These are phyloP conservation scores for Tephrocybe sp. DNA, from an alignment of 768 basidiomycete species.

Conservation along the genomic window DNA sequence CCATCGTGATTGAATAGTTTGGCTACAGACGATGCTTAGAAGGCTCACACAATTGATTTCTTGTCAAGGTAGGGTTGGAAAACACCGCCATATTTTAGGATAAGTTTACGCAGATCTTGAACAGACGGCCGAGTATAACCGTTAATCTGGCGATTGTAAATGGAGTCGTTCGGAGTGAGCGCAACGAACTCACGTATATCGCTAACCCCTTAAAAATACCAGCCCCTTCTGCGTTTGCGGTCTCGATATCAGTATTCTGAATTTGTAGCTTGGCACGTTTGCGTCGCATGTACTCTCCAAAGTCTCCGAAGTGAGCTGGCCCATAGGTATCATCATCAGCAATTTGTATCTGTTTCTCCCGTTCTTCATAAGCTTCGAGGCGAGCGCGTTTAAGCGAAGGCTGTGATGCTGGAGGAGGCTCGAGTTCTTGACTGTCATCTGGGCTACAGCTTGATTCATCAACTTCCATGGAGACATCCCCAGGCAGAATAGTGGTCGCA, in stretches of 20 bases:
- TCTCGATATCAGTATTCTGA: constrained; percentile 55
- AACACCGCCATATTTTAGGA: constrained; percentile 79
- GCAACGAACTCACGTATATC: constrained; percentile 67
- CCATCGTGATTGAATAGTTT: neutral
- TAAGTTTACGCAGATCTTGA: constrained; percentile 78
- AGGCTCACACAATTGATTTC: constrained; percentile 68
- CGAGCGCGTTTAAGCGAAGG: constrained; percentile 40
- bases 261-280: constrained; percentile 91
- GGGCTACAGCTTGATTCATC: constrained; percentile 7
- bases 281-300: constrained; percentile 85
- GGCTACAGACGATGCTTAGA: neutral
- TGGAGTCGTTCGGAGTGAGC: neutral
- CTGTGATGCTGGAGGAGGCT: constrained; percentile 41
- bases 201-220: constrained; percentile 72
- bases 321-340: constrained; percentile 62
- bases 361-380: constrained; percentile 25
- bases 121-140: constrained; percentile 87
- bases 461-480: constrained; percentile 30
- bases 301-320: constrained; percentile 77
- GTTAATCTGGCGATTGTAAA: constrained; percentile 63
- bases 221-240: constrained; percentile 26
- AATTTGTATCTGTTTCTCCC: constrained; percentile 14
- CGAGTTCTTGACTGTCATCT: constrained; percentile 25
- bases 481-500: constrained; percentile 43
- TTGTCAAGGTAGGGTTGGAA: constrained; percentile 84